Percentiles rank a stretch among this genome's conserved stretches.
Conservation (phyloP, 2,329 filamentous ascomycete genomes). For the Fusarium beomiforme region DNA sequence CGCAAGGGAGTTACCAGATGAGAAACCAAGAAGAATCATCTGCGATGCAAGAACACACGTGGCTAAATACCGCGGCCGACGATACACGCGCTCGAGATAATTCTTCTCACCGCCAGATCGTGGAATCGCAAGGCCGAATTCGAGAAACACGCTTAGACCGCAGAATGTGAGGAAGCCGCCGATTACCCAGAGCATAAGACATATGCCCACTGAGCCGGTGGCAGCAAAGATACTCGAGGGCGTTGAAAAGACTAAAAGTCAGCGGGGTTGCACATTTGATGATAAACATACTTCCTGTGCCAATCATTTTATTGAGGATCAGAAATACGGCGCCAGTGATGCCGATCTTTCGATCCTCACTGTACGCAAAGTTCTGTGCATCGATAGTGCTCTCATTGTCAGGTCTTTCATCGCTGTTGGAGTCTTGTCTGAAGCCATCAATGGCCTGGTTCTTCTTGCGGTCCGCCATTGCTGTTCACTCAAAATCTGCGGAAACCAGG, state of each 20-base stretch:
- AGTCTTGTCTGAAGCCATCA: conserved; percentile 14
- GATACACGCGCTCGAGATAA: conserved; percentile 72
- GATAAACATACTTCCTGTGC: conserved; percentile 60
- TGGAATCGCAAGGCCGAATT: conserved; percentile 71
- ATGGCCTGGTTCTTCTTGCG: conserved; percentile 2
- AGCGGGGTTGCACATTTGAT: background rate
- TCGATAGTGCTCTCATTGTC: conserved; percentile 46
- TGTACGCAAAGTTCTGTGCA: conserved; percentile 53
- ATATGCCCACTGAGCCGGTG: conserved; percentile 60
- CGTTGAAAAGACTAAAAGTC: conserved; percentile 60
- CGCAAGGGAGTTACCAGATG: conserved; percentile 66
- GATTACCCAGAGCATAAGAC: conserved; percentile 45
- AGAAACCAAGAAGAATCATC: conserved; percentile 70
- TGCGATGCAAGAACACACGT: conserved; percentile 69
- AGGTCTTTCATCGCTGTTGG: conserved; percentile 33
- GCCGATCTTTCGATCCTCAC: conserved; percentile 60
- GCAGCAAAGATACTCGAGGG: conserved; percentile 62
- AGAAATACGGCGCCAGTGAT: conserved; percentile 63
- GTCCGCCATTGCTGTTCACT: conserved; percentile 26
- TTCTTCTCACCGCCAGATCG: conserved; percentile 73
- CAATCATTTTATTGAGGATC: conserved; percentile 69
- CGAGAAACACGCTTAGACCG: conserved; percentile 69
- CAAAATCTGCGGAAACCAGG: rapidly evolving
- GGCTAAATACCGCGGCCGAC: conserved; percentile 65
- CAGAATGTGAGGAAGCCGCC: conserved; percentile 65